Evolutionary conservation across 2,329 filamentous ascomycete species (phyloP).

Genomic region (Corinectria fuckeliana): DNA sequence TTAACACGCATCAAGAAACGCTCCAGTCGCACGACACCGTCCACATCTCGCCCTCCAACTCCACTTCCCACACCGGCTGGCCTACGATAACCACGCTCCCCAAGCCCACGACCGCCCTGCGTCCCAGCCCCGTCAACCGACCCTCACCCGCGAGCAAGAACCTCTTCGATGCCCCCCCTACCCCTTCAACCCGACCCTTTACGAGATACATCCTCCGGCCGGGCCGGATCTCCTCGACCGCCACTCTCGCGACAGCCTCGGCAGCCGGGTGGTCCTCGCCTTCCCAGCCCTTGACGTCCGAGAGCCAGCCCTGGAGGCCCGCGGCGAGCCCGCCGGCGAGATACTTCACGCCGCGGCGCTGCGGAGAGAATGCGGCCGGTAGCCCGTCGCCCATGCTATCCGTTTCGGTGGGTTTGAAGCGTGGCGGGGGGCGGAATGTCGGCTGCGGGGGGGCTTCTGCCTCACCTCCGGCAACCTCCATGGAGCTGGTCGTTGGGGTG

Average conservation of each 20-base stretch:
- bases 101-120: constrained; percentile 34
- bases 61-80: constrained; percentile 48
- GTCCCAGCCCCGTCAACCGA: constrained; percentile 44
- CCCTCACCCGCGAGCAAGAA: constrained; percentile 49
- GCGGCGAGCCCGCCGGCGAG: constrained; percentile 47
- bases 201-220: constrained; percentile 47
- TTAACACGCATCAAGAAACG: constrained; percentile 24
- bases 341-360: constrained; percentile 45
- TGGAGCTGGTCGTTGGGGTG: constrained; percentile 17
- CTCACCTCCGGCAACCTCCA: constrained; percentile 25
- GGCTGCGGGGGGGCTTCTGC: constrained; percentile 41
- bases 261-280: constrained; percentile 22
- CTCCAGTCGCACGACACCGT: constrained; percentile 50
- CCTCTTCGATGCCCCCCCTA: constrained; percentile 15
- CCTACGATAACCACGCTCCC: constrained; percentile 44
- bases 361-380: constrained; percentile 45
- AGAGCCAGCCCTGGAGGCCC: constrained; percentile 49
- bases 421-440: constrained; percentile 47
- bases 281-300: constrained; percentile 48
- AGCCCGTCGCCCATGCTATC: constrained; percentile 32
- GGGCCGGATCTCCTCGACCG: constrained; percentile 40
- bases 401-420: constrained; percentile 45
- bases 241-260: constrained; percentile 32
- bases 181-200: constrained; percentile 20
- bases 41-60: constrained; percentile 44